These are phyloP conservation scores for Euclidium syriacum DNA, from an alignment of 345 rosid genomes.

Conservation along the genomic window DNA sequence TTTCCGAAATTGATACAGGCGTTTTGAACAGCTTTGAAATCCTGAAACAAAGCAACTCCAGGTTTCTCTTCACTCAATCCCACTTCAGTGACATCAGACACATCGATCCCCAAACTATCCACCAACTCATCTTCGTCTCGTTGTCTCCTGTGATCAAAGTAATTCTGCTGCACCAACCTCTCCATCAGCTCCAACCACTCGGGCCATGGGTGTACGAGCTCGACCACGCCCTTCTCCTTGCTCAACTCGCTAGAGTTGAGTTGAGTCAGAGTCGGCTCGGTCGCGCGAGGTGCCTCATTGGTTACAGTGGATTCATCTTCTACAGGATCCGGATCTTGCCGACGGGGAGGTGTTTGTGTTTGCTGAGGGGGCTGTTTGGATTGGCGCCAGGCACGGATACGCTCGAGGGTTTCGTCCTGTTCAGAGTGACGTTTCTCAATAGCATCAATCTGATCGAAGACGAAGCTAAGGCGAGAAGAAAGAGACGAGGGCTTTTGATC, in stretches of 20 bases:
- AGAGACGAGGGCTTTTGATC: constrained; percentile 56
- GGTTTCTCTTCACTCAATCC: constrained; percentile 27
- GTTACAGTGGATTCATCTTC: neutral
- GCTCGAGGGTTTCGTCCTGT: constrained; percentile 66
- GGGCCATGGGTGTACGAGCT: constrained; percentile 93
- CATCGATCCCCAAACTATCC: constrained; percentile 51
- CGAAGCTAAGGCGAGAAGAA: constrained; percentile 87
- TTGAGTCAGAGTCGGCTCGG: constrained; percentile 8
- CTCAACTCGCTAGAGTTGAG: constrained; percentile 7
- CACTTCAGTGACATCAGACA: constrained; percentile 16
- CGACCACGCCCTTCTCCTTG: constrained; percentile 38
- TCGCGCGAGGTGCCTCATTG: neutral
- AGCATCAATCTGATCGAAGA: constrained; percentile 84
- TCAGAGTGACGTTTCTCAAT: constrained; percentile 66
- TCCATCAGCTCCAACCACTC: constrained; percentile 98
- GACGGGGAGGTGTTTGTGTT: neutral
- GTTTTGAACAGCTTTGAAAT: constrained; percentile 67
- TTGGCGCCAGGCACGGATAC: constrained; percentile 90
- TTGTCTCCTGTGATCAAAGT: constrained; percentile 76
- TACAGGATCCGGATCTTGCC: constrained; percentile 4
- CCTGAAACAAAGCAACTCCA: constrained; percentile 53
- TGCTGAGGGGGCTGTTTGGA: constrained; percentile 41
- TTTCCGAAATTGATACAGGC: constrained; percentile 92
- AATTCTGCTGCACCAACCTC: constrained; percentile 77
- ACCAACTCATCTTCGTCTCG: constrained; percentile 61